phyloP scores from a whole-genome alignment of 768 basidiomycete species.

The Macrolepiota fuliginosa region DNA sequence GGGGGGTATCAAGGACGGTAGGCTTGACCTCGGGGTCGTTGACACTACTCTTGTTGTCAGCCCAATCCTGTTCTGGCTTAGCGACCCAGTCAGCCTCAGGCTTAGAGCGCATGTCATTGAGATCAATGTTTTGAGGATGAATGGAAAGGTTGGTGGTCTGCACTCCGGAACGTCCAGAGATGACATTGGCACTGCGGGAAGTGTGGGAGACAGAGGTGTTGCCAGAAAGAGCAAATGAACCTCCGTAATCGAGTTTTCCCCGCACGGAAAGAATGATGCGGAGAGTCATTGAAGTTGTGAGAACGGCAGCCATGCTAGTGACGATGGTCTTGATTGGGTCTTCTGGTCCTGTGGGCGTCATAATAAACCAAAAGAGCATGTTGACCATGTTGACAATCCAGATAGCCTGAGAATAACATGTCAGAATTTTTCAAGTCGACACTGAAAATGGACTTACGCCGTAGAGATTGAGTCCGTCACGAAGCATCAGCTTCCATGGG shows the following conservation, averaged over 20 bases:
- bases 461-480: conserved; percentile 85
- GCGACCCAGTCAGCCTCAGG: conserved; percentile 44
- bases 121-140: conserved; percentile 37
- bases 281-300: conserved; percentile 85
- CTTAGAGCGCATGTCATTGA: conserved; percentile 51
- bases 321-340: conserved; percentile 84
- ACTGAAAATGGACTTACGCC: conserved; percentile 41
- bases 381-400: conserved; percentile 81
- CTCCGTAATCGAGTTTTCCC: conserved; percentile 70
- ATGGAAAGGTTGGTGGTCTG: conserved; percentile 39
- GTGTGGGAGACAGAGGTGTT: conserved; percentile 33
- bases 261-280: conserved; percentile 83
- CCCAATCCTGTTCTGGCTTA: conserved; percentile 24
- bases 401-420: conserved; percentile 45
- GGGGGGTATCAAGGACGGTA: conserved; percentile 1
- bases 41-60: conserved; percentile 40
- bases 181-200: conserved; percentile 50
- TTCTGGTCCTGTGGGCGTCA: conserved; percentile 52
- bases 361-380: conserved; percentile 85
- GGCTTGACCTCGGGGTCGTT: conserved; percentile 19
- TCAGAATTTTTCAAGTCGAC: conserved; percentile 2
- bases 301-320: conserved; percentile 78
- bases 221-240: conserved; percentile 63
- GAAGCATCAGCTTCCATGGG: conserved; percentile 86
- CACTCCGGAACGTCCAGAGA: conserved; percentile 43